A percentile compares a stretch with the other conserved stretches of the same genome.
These are phyloP conservation scores for Neocatenulostroma microsporum DNA, from an alignment of 2,329 filamentous ascomycete species.

Conservation along the genomic window DNA sequence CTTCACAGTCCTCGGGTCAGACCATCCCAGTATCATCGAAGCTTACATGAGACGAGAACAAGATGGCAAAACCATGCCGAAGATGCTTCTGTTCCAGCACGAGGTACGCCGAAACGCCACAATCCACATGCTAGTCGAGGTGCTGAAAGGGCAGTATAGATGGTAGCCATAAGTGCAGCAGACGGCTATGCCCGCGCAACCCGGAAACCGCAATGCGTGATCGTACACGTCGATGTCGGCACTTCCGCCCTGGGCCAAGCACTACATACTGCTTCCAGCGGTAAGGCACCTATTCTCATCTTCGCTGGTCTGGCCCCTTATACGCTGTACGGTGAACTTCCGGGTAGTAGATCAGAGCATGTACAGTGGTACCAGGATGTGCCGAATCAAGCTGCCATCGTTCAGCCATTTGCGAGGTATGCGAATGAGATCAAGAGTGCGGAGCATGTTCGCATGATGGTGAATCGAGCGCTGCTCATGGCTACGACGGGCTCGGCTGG, in stretches of 20 bases:
- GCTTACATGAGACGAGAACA: slow-evolving; percentile 66
- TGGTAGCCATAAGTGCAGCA: slow-evolving; percentile 74
- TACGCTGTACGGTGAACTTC: slow-evolving; percentile 59
- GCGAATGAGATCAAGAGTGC: slow-evolving; percentile 69
- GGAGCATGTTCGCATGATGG: slow-evolving; percentile 74
- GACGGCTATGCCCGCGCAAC: slow-evolving; percentile 66
- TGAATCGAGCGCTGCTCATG: slow-evolving; percentile 71
- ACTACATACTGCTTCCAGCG: slow-evolving; percentile 66
- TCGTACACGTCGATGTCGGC: slow-evolving; percentile 72
- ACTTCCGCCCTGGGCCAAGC: slow-evolving; percentile 67
- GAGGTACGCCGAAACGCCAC: background rate
- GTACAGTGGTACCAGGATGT: slow-evolving; percentile 78
- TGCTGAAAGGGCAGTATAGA: too few species aligned
- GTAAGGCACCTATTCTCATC: slow-evolving; percentile 62
- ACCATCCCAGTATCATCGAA: slow-evolving; percentile 66
- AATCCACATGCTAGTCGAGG: too few species aligned
- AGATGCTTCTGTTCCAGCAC: slow-evolving; percentile 63
- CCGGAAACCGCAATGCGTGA: slow-evolving; percentile 62
- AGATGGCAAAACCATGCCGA: slow-evolving; percentile 56
- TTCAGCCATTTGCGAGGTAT: slow-evolving; percentile 74
- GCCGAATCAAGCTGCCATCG: slow-evolving; percentile 66
- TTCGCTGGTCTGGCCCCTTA: slow-evolving; percentile 68
- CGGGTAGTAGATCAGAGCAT: slow-evolving; percentile 65
- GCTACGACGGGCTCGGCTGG: slow-evolving; percentile 65
- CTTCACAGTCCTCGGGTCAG: slow-evolving; percentile 58